Conservation (phyloP, 805 yeast genomes). For the Yarrowia alimentaria region DNA sequence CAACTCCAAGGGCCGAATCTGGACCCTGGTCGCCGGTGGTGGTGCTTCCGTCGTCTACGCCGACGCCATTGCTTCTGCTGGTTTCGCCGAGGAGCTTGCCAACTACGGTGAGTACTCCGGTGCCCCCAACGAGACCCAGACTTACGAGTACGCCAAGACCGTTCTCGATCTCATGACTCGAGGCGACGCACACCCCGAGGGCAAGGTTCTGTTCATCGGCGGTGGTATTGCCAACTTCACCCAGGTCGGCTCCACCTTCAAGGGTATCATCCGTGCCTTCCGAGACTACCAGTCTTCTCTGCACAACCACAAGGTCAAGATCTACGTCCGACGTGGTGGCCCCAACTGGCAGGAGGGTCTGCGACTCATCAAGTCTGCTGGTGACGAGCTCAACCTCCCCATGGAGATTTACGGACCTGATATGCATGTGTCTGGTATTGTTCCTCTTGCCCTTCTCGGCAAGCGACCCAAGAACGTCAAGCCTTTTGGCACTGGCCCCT, state of each 20-base stretch:
- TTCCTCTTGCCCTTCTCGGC: constrained; percentile 45
- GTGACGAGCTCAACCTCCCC: constrained; percentile 47
- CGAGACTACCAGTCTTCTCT: constrained; percentile 43
- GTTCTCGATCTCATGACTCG: constrained; percentile 49
- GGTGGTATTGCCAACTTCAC: constrained; percentile 52
- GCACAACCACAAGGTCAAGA: constrained; percentile 44
- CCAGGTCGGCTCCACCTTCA: constrained; percentile 49
- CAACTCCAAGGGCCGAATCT: constrained; percentile 46
- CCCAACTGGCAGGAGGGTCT: constrained; percentile 53
- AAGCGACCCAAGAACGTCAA: constrained; percentile 44
- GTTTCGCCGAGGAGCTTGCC: constrained; percentile 46
- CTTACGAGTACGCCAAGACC: constrained; percentile 50
- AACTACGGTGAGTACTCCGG: constrained; percentile 52
- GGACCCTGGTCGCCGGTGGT: constrained; percentile 52
- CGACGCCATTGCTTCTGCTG: constrained; percentile 50
- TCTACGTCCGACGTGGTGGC: constrained; percentile 49
- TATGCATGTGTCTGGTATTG: constrained; percentile 50
- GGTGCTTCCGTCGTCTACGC: constrained; percentile 51
- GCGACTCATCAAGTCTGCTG: constrained; percentile 45
- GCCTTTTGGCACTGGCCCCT: constrained; percentile 43
- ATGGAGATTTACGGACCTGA: constrained; percentile 54
- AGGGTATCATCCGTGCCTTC: constrained; percentile 51
- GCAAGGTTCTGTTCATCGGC: constrained; percentile 48
- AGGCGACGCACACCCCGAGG: constrained; percentile 40
- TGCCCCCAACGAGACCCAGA: constrained; percentile 49